A percentile compares a stretch with the other conserved stretches of the same genome.
Conservation (phyloP, 108 stramenopile species). For the Conticribra weissflogii region DNA sequence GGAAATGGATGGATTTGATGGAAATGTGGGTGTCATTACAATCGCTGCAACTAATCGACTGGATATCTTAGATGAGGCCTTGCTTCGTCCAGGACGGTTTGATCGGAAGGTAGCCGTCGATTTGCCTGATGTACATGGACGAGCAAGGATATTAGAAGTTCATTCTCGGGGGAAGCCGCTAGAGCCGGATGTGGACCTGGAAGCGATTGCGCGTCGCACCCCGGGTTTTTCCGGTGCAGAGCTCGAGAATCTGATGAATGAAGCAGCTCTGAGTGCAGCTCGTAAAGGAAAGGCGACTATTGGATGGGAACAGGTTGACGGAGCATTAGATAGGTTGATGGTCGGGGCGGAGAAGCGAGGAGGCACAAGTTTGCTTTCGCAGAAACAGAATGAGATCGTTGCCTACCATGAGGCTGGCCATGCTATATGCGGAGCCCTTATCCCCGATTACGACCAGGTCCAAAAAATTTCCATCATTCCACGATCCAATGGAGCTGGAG, state of each 20-base stretch:
- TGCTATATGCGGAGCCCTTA: constrained; percentile 91
- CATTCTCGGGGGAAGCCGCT: constrained; percentile 94
- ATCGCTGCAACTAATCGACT: constrained; percentile 98
- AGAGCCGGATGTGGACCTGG: constrained; percentile 92
- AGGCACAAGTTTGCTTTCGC: constrained; percentile 71
- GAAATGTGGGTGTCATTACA: constrained; percentile 94
- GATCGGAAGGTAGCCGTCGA: constrained; percentile 97
- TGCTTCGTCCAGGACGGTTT: constrained; percentile 97
- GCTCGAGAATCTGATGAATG: constrained; percentile 97
- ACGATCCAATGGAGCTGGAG: constrained; percentile 90
- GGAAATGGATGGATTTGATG: constrained; percentile 97
- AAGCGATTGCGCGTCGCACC: constrained; percentile 89
- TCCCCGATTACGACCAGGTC: constrained; percentile 92
- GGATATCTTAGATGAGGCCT: constrained; percentile 94
- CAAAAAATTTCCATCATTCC: constrained; percentile 98
- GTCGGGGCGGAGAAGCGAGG: constrained; percentile 97
- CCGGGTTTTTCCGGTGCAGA: constrained; percentile 98
- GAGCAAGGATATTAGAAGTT: constrained; percentile 89
- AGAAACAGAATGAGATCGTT: constrained; percentile 80
- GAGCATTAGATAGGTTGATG: constrained; percentile 95
- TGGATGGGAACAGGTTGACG: constrained; percentile 93
- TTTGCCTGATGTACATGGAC: constrained; percentile 93
- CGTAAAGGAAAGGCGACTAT: constrained; percentile 75
- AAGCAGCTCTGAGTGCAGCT: constrained; percentile 95
- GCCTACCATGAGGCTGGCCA: constrained; percentile 98